phyloP scores from a whole-genome alignment of 2,329 filamentous ascomycete genomes.

The Lachnellula suecica region DNA sequence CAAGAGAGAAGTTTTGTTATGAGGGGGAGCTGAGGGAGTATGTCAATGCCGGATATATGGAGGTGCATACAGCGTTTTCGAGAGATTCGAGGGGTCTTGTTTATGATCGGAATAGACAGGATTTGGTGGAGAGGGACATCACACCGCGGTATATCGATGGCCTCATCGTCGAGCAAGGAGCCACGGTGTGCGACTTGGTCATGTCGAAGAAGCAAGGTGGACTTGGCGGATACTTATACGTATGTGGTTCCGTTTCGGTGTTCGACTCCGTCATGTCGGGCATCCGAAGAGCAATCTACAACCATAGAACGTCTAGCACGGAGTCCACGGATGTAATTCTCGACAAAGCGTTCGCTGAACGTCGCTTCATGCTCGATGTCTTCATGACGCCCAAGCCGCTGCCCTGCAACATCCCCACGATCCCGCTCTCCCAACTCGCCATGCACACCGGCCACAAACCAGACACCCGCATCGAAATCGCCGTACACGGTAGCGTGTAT shows the following conservation, averaged over 20 bases:
- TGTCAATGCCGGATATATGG: conserved; percentile 47
- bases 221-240: conserved; percentile 45
- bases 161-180: conserved; percentile 51
- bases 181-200: conserved; percentile 50
- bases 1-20: conserved; percentile 51
- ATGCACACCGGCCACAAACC: conserved; percentile 52
- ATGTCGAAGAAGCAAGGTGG: conserved; percentile 57
- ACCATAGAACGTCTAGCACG: conserved; percentile 50
- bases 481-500: conserved; percentile 52
- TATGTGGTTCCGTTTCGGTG: conserved; percentile 48
- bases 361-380: conserved; percentile 56
- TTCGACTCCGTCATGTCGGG: conserved; percentile 56
- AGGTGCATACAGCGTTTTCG: conserved; percentile 53
- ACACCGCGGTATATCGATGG: too few species aligned
- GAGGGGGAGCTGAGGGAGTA: conserved; percentile 47
- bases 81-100: conserved; percentile 47
- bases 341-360: conserved; percentile 52
- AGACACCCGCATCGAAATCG: conserved; percentile 48
- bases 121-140: conserved; percentile 49
- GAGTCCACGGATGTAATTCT: conserved; percentile 50
- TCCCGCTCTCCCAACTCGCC: conserved; percentile 49
- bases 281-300: conserved; percentile 55
- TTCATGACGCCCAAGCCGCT: conserved; percentile 56
- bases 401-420: conserved; percentile 48
- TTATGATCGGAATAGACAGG: conserved; percentile 40